phyloP scores from a whole-genome alignment of 768 basidiomycete species.

The Leccinellum luteum region DNA sequence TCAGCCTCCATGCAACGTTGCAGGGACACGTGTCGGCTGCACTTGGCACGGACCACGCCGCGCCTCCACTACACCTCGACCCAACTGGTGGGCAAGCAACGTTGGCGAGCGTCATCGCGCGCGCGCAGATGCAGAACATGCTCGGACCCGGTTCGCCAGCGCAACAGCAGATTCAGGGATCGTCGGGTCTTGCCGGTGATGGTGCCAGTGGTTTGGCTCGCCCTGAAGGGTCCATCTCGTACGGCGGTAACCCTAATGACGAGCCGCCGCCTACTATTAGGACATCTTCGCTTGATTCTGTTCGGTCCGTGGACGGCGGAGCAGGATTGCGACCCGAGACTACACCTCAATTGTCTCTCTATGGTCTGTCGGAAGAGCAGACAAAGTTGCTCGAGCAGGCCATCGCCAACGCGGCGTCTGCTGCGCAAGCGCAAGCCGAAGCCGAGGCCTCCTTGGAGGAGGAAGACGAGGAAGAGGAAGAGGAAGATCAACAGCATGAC shows the following conservation, averaged over 20 bases:
- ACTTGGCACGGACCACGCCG: slow-evolving; percentile 41
- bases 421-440: slow-evolving; percentile 75
- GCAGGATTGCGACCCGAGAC: slow-evolving; percentile 3
- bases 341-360: slow-evolving; percentile 54
- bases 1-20: slow-evolving; percentile 54
- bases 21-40: slow-evolving; percentile 57
- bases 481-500: slow-evolving; percentile 37
- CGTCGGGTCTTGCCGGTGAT: not conserved
- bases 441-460: slow-evolving; percentile 76
- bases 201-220: not conserved
- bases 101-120: slow-evolving; percentile 68
- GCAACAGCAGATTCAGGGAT: slow-evolving; percentile 11
- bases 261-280: not conserved
- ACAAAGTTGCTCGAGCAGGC: slow-evolving; percentile 66
- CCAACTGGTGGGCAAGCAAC: slow-evolving; percentile 61
- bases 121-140: slow-evolving; percentile 56
- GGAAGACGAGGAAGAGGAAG: slow-evolving; percentile 54
- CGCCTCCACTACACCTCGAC: slow-evolving; percentile 36
- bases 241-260: not conserved
- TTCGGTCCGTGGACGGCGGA: slow-evolving; percentile 7
- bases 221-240: slow-evolving; percentile 13
- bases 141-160: slow-evolving; percentile 6
- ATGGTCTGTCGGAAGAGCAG: slow-evolving; percentile 74
- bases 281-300: slow-evolving; percentile 3
- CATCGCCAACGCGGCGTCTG: slow-evolving; percentile 69